These are phyloP conservation scores for Hordeum vulgare DNA, from an alignment of 176 grass and related monocot species.

Conservation along the genomic window DNA sequence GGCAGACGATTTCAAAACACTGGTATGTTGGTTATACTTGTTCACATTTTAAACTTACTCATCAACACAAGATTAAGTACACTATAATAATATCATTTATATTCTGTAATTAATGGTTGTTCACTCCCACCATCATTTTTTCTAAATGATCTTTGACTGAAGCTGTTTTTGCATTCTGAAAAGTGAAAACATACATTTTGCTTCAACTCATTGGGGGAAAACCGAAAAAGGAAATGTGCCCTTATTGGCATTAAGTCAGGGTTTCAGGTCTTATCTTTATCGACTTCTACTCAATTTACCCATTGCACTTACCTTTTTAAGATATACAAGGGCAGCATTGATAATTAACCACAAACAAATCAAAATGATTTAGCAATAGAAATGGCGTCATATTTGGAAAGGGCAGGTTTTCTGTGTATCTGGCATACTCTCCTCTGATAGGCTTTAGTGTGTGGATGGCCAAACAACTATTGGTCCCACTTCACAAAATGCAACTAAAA, in stretches of 20 bases:
- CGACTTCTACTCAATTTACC: not conserved
- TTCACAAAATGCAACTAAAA: not conserved
- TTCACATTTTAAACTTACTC: not conserved
- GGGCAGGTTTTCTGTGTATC: not conserved
- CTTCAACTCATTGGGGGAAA: not conserved
- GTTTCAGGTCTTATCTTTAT: not conserved
- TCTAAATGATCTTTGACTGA: not conserved
- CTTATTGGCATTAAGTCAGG: not conserved
- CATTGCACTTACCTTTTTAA: not conserved
- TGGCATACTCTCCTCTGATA: not conserved
- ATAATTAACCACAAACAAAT: not conserved
- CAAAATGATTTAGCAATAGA: not conserved
- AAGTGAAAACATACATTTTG: not conserved
- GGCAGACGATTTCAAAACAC: constrained; percentile 58
- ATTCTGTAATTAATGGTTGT: not conserved
- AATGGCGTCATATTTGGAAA: not conserved
- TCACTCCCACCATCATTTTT: not conserved
- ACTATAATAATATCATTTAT: not conserved
- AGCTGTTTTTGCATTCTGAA: not conserved
- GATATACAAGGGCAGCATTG: not conserved
- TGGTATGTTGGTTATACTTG: constrained; percentile 48
- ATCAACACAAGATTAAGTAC: not conserved
- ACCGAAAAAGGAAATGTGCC: not conserved
- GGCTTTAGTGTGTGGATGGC: not conserved
- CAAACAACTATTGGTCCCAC: not conserved